Percentiles rank a stretch among this genome's conserved stretches.
phyloP scores from a whole-genome alignment of 2,329 filamentous ascomycete genomes.

The Teratosphaeria viscida region DNA sequence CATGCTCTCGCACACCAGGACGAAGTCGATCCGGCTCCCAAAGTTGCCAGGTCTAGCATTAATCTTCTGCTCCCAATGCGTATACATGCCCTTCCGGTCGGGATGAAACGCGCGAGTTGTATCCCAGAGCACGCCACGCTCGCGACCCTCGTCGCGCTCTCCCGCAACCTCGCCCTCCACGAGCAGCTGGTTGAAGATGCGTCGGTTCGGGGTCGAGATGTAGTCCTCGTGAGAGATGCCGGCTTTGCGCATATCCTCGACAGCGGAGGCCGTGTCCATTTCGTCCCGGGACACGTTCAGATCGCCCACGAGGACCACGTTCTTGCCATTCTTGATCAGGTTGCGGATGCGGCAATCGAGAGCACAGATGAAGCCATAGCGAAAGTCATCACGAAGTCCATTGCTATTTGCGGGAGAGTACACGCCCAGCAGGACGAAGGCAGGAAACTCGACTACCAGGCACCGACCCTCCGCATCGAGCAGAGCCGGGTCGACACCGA shows the following conservation, averaged over 20 bases:
- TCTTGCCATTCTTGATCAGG: slow-evolving; percentile 66
- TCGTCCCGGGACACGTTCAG: slow-evolving; percentile 65
- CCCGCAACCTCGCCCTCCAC: slow-evolving; percentile 59
- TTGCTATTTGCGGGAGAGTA: slow-evolving; percentile 88
- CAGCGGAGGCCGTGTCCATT: slow-evolving; percentile 65
- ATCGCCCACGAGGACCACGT: slow-evolving; percentile 77
- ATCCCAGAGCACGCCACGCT: slow-evolving; percentile 68
- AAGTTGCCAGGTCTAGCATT: slow-evolving; percentile 95
- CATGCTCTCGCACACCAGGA: slow-evolving; percentile 71
- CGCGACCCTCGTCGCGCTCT: slow-evolving; percentile 56
- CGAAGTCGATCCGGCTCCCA: slow-evolving; percentile 86
- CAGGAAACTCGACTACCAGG: slow-evolving; percentile 83
- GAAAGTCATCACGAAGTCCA: slow-evolving; percentile 71
- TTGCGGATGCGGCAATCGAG: slow-evolving; percentile 80
- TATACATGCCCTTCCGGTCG: slow-evolving; percentile 79
- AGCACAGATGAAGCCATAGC: slow-evolving; percentile 66
- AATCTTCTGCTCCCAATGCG: slow-evolving; percentile 90
- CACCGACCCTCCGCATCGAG: slow-evolving; percentile 90
- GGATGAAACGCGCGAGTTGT: slow-evolving; percentile 74
- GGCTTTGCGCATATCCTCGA: slow-evolving; percentile 62
- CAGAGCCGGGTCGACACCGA: slow-evolving; percentile 55
- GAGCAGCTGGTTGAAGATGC: slow-evolving; percentile 78
- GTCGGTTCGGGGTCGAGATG: slow-evolving; percentile 58
- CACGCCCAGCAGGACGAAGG: slow-evolving; percentile 84
- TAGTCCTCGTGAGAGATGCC: slow-evolving; percentile 60